phyloP scores from a whole-genome alignment of 768 basidiomycete species.

The Boletus insuetus region DNA sequence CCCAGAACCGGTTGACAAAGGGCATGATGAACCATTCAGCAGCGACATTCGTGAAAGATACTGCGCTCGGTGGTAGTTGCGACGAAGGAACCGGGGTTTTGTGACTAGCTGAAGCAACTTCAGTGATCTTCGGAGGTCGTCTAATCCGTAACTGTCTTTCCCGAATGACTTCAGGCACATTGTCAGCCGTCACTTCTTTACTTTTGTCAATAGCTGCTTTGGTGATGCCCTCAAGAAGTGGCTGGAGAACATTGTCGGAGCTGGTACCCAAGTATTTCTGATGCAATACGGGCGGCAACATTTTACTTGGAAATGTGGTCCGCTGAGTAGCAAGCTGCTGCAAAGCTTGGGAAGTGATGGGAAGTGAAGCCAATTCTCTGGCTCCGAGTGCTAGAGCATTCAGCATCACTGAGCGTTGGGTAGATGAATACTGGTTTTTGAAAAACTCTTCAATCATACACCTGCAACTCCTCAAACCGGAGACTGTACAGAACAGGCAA shows the following conservation, averaged over 20 bases:
- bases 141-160: constrained; percentile 73
- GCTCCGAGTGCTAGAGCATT: constrained; percentile 86
- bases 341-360: constrained; percentile 23
- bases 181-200: constrained; percentile 50
- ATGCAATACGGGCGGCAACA: constrained; percentile 70
- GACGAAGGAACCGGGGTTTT: constrained; percentile 14
- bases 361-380: constrained; percentile 68
- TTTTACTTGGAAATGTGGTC: constrained; percentile 77
- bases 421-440: constrained; percentile 85
- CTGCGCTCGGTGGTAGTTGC: constrained; percentile 5
- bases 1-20: constrained; percentile 91
- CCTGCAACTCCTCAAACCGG: constrained; percentile 38
- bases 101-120: constrained; percentile 31
- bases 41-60: constrained; percentile 67
- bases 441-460: constrained; percentile 91
- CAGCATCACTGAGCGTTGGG: constrained; percentile 81
- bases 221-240: constrained; percentile 62
- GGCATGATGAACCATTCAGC: constrained; percentile 89
- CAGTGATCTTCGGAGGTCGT: constrained; percentile 44
- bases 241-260: constrained; percentile 45
- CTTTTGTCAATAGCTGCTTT: constrained; percentile 60
- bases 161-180: constrained; percentile 60
- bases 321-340: constrained; percentile 33
- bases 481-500: background rate
- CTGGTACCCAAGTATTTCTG: constrained; percentile 53